Base-by-base conservation (phyloP, 129 eudicot genomes). In the Chrysanthemum makinoi region DNA sequence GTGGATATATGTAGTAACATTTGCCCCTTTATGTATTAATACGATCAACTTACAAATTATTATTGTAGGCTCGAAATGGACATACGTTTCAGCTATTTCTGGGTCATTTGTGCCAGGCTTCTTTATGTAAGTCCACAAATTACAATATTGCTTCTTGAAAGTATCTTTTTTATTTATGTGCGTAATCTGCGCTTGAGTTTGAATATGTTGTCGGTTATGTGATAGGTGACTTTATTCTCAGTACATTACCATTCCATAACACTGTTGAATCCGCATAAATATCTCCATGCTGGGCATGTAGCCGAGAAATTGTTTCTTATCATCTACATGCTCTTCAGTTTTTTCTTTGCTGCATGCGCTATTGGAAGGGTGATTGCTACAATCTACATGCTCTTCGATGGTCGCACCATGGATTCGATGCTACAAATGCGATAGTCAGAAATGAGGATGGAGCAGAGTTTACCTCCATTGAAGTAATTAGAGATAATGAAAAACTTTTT, bases 311-410 rank as follows among this genome's bases (percentile, higher is more conserved):
- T 83, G 51, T 94, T 94, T 81, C 83, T 85, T 15, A 80, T 90
- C 50, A 78, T 87, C 52, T 94, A 85, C 28, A 22, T 22, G 24
- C 24, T 22, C 24, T 22, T 22, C 76, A 87, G 35, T 30, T 3
- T 90, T 97, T 93, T 94, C 68, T 82, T 94, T 73, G 87, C 97
- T 1, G 87, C 99, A 62, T 94, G 89, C 70, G 85, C 90, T n/a
- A 90, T 90, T 24, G 97, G 99, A 1, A 94, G 89, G 81, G 89
- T 94, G 96, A 22, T 22, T 22, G 24, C 24, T 89, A 96, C 16
- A 60, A 97, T n/a, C 97, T 94, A 8, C 88, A 94, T 84, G 96
- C 96, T 76, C 89, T 97, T 57, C 84, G 39, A 33, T 33, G 6
- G 96, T 56, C 88, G 99, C 19, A 90, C 99, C 28, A 3, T 26